Conservation (phyloP, 345 rosid species). For the Eucalyptus microcorys region DNA sequence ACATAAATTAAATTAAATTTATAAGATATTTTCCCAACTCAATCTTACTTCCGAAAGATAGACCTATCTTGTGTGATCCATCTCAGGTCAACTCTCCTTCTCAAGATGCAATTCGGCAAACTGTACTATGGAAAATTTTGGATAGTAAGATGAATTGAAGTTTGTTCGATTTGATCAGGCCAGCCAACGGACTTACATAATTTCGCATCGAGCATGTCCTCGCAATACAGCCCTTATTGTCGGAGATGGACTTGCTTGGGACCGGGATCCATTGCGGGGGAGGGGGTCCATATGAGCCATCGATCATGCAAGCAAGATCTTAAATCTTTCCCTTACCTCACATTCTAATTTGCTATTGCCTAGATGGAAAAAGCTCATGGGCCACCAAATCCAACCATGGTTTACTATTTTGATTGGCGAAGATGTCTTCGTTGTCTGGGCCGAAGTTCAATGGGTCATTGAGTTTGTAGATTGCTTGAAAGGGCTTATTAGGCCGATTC, state of each 20-base stretch:
- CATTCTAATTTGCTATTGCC: neutral
- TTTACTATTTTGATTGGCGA: neutral
- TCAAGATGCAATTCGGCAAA: neutral
- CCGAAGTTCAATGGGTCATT: neutral
- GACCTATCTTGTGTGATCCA: neutral
- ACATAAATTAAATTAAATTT: neutral
- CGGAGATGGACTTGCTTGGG: neutral
- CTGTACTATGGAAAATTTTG: neutral
- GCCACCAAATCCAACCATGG: neutral
- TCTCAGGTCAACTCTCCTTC: neutral
- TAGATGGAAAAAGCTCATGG: neutral
- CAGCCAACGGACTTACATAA: neutral
- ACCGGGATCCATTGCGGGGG: neutral
- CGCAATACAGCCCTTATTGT: too few relatives aligned
- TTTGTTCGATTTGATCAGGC: neutral
- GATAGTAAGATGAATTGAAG: neutral
- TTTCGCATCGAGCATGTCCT: neutral
- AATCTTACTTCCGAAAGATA: neutral
- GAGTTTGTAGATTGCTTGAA: neutral
- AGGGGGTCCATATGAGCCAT: neutral
- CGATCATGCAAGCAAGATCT: neutral
- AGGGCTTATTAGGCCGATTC: neutral
- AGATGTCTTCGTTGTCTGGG: neutral
- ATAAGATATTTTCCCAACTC: neutral
- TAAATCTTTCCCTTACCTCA: neutral